Base-by-base conservation (phyloP, 352 stramenopile species). In the Phytophthora pseudosyringae region DNA sequence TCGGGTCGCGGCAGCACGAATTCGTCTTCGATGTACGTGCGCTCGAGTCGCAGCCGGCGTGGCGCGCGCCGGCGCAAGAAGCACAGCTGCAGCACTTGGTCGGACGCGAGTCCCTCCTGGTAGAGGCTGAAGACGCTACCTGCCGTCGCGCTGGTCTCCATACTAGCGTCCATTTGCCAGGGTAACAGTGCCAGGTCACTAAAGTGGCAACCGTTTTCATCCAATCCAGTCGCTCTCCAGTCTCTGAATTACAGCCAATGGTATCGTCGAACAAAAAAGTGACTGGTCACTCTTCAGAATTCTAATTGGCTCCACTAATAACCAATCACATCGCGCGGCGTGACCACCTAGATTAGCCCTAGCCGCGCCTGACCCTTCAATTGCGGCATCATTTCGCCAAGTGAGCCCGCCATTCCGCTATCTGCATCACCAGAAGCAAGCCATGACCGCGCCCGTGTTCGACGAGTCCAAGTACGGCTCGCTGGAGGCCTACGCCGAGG, bases 11-110 rank as follows among this genome's bases (percentile, higher is more conserved):
- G 81, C 12, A 90, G 58, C 25, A 88, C 68, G 48, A 91, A 89
- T 9, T 78, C 75, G 31, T 86, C 67, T 41, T 80, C 71, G 13
- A 76, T 63, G n/a, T 59, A 55, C 1, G 62, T 57, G 21, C 36
- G 15, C 25, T 80, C 63, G 10, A 64, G 25, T 21, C 36, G 59
- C 26, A 70, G 16, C 21, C 50, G 51, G 8, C 66, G 66, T 15
- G 74, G 69, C 5, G 69, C 64, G 35, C 72, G 49, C 29, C 69
- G 73, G 15, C 83, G 69, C 10, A 86, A 72, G 53, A 75, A 92
- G 31, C 80, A 78, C 47, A 92, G 60, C 33, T 86, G 83, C 33
- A 92, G 68, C 29, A 79, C 73, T 40, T 90, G 83, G 13, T 90
- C 76, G 0, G 76, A 32, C 7, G 51, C 41, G 26, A 85, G 45